Evolutionary conservation across 345 rosid species (phyloP), one percentile per base, ranked within the genome.

Genomic region (Cochlearia excelsa): DNA sequence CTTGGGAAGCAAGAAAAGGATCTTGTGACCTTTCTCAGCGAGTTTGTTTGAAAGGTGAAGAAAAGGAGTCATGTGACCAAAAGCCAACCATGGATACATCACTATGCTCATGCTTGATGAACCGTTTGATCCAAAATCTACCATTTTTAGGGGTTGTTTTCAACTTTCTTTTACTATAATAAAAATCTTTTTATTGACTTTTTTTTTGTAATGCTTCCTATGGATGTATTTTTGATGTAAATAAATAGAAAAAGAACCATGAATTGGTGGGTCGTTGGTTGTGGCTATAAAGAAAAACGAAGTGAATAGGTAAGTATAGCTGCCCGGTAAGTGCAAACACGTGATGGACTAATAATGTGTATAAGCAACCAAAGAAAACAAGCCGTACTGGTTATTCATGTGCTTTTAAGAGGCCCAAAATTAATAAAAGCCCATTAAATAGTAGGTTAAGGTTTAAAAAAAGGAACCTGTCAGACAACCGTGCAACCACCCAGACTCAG

Each of bases 81-180:
- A 7, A 1, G 82, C 84, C 59, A 79, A 68, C 84, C 83, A 83
- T 38, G 88, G 79, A 57, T 76, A 77, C 80, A 83, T 80, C n/a
- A 66, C 67, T 5, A 83, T 66, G 9, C 60, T 68, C 58, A 75
- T 49, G 23, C 49, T 54, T 34, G 74, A 54, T 51, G 74, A 54
- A 42, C 29, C 63, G 49, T 62, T 35, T 4, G 35, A 9, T 61
- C 68, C 47, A 48, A 34, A 69, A 31, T 35, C 58, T 6, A 46
- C 63, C 74, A 69, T 69, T 42, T 30, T 11, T 31, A 1, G 3
- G 4, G 5, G 1, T 44, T 2, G 16, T 43, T 9, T 37, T 52
- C 9, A 35, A 44, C 9, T 38, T 45, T 37, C 40, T 33, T 59
- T 37, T 26, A 34, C 5, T 53, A 16, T 16, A 16, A 23, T 26